Base-by-base conservation (phyloP, 352 stramenopile genomes). In the Globisporangium echinulatum region DNA sequence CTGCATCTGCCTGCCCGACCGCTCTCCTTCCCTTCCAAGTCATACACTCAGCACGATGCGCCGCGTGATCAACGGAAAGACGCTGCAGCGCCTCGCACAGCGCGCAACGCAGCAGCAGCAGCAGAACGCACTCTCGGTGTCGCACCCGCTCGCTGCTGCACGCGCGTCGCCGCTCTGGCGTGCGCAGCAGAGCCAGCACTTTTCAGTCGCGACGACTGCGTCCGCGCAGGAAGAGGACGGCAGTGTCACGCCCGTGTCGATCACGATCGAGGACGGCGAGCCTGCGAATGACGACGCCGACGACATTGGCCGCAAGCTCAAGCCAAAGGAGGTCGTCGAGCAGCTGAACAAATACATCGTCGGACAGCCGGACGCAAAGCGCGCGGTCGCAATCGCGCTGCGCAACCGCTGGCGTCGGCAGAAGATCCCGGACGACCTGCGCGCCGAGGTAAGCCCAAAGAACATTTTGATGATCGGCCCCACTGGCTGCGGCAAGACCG, bases 401-500 rank as follows among this genome's bases (percentile, higher is more conserved):
- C 87, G 97, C 69, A 99, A 99, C 74, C 87, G 97, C 59, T 99
- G 97, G 97, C 89, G 97, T 53, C 90, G 97, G 11, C 86, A 95
- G 59, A 97, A 98, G 67, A 88, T 99, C 44, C 76, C 87, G 19
- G 88, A 98, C 38, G 92, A 98, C 13, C 68, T 97, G 57, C 86
- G 83, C 7, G 67, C 80, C 3, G 89, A 97, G 58, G 85, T 98
- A 56, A 98, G 97, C 11, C 97, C 97, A n/a, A 98, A 99, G 71
- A 99, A 99, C 75, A 99, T 99, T 39, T 70, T 99, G 40, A 99
- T 99, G 96, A 99, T 99, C 61, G 97, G 97, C 5, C 97, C 97
- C 4, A 99, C 97, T 5, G 97, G 97, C 42, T 99, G 94, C 59
- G 97, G 97, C 52, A 98, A 98, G 77, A 99, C 97, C 8, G 97